Percentiles rank a stretch among this genome's conserved stretches.
These are phyloP conservation scores for Didymella lethalis DNA, from an alignment of 2,329 filamentous ascomycete species.

Conservation along the genomic window DNA sequence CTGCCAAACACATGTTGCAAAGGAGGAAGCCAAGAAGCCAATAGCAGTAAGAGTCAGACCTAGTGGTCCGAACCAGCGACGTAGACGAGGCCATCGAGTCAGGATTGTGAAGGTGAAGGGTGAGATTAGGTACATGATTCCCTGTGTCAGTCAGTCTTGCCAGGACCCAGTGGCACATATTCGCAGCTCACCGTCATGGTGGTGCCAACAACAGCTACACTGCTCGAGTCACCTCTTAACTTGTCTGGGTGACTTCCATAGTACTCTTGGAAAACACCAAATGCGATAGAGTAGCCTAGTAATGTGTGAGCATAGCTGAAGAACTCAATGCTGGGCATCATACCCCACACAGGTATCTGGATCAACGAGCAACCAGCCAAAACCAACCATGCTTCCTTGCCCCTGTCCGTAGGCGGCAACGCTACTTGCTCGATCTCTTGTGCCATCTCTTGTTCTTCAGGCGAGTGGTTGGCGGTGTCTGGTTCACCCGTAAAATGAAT, in stretches of 20 bases:
- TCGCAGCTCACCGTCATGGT: slow-evolving; percentile 29
- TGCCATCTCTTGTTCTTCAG: slow-evolving; percentile 8
- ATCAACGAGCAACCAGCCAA: slow-evolving; percentile 35
- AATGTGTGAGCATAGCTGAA: slow-evolving; percentile 11
- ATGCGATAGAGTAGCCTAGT: slow-evolving; percentile 30
- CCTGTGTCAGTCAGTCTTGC: slow-evolving; percentile 27
- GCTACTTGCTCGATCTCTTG: slow-evolving; percentile 28
- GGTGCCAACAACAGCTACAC: slow-evolving; percentile 31
- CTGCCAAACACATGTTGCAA: slow-evolving; percentile 36
- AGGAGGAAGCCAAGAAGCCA: slow-evolving; percentile 37
- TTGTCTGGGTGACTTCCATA: slow-evolving; percentile 26
- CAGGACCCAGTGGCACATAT: neutral
- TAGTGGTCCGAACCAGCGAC: slow-evolving; percentile 38
- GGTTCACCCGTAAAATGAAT: neutral
- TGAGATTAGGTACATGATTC: slow-evolving; percentile 55
- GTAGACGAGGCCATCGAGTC: slow-evolving; percentile 43
- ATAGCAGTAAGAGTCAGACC: slow-evolving; percentile 41
- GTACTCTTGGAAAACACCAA: slow-evolving; percentile 36
- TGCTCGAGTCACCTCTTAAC: slow-evolving; percentile 17
- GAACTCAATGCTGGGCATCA: neutral
- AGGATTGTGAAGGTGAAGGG: slow-evolving; percentile 49
- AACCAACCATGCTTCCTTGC: slow-evolving; percentile 33
- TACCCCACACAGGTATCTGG: slow-evolving; percentile 37
- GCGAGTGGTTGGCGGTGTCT: neutral
- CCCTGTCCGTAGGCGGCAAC: slow-evolving; percentile 29